phyloP scores from a whole-genome alignment of 306 rosid species.

The Leucaena leucocephala region DNA sequence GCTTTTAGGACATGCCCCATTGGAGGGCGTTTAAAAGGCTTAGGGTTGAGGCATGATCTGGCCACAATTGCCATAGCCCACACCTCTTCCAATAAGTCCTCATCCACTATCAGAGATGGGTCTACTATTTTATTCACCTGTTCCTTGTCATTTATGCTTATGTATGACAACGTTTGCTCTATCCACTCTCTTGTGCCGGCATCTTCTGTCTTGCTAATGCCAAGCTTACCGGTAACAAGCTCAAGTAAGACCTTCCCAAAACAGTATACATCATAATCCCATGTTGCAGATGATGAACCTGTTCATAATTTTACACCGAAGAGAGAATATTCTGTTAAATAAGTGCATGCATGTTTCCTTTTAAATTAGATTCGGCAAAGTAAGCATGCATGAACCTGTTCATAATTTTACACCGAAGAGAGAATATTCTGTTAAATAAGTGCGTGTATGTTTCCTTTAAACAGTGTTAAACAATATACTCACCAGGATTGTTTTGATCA shows the following conservation, averaged over 20 bases:
- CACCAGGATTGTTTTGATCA: conserved; percentile 57
- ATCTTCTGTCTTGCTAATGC: conserved; percentile 69
- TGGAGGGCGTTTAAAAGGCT: conserved; percentile 82
- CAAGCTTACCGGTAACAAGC: conserved; percentile 87
- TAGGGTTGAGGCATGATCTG: conserved; percentile 86
- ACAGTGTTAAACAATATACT: conserved; percentile 11
- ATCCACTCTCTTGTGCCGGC: conserved; percentile 72
- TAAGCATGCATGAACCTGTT: conserved; percentile 50
- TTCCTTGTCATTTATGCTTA: conserved; percentile 73
- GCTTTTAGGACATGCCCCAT: conserved; percentile 88
- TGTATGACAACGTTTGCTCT: conserved; percentile 60
- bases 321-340: background rate
- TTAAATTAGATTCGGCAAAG: background rate
- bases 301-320: conserved; percentile 11
- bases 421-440: background rate
- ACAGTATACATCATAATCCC: conserved; percentile 75
- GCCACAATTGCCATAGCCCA: conserved; percentile 98
- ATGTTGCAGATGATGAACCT: conserved; percentile 62
- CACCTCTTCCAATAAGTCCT: conserved; percentile 91
- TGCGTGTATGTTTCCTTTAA: background rate
- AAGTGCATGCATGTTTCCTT: background rate
- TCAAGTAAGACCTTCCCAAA: conserved; percentile 88
- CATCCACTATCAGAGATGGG: conserved; percentile 79
- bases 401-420: background rate
- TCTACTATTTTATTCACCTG: conserved; percentile 70